A percentile compares a stretch with the other conserved stretches of the same genome.
Conservation (phyloP, 2,329 filamentous ascomycete species). For the Calycina marina region DNA sequence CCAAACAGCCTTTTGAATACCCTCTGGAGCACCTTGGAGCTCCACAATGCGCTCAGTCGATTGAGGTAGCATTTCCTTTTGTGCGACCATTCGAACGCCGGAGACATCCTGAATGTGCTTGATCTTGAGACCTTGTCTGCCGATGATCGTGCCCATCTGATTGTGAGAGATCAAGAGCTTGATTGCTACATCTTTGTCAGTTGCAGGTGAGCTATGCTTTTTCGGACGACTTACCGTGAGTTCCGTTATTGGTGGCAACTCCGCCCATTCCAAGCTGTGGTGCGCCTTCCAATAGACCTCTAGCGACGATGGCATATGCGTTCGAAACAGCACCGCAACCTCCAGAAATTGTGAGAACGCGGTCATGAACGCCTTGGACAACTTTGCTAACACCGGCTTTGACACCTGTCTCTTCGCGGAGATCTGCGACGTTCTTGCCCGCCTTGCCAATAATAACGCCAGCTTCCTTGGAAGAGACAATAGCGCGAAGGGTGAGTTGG, state of each 20-base stretch:
- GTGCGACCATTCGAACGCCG: conserved; percentile 95
- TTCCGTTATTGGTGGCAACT: conserved; percentile 72
- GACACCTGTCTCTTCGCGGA: conserved; percentile 93
- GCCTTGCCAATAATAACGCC: conserved; percentile 98
- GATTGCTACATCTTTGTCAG: conserved; percentile 47
- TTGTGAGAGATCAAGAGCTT: conserved; percentile 98
- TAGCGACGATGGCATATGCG: conserved; percentile 87
- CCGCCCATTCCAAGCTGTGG: conserved; percentile 95
- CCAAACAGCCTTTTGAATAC: conserved; percentile 93
- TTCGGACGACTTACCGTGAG: conserved; percentile 61
- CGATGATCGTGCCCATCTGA: conserved; percentile 99
- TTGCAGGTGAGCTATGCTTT: not conserved
- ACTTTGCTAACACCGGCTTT: conserved; percentile 98
- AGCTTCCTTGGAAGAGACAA: conserved; percentile 97
- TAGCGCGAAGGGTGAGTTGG: conserved; percentile 86
- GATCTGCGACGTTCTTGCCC: conserved; percentile 93
- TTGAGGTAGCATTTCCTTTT: conserved; percentile 99
- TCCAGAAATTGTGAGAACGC: conserved; percentile 89
- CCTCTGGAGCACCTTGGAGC: conserved; percentile 85
- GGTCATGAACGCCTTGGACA: conserved; percentile 91
- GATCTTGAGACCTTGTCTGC: conserved; percentile 91
- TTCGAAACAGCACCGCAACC: conserved; percentile 76
- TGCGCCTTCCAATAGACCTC: conserved; percentile 80
- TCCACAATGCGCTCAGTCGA: conserved; percentile 97
- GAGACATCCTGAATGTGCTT: conserved; percentile 98